Base-by-base conservation (phyloP, 768 basidiomycete species). In the Naganishia friedmannii region DNA sequence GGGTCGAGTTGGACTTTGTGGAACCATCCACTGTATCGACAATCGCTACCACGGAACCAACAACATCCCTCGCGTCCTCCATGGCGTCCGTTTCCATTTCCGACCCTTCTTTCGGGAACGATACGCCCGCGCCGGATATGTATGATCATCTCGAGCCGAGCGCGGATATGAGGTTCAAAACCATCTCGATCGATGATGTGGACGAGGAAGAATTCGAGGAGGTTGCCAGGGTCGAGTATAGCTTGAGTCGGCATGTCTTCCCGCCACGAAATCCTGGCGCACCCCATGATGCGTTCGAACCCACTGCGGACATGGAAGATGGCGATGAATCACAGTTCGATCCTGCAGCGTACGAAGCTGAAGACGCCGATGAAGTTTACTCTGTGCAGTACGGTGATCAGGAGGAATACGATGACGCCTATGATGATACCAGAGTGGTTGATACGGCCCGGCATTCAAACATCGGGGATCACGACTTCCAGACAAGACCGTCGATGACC, bases 261-360 rank as follows among this genome's bases (percentile, higher is more conserved):
- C 60, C 60, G 32, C 60, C 60, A 26, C 60, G 60, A 4, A 23
- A 42, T 39, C 1, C 31, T 15, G 34, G 17, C 3, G 13, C 60
- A 12, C 23, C 39, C 8, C 9, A 2, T 42, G 1, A 29, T 45
- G 23, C 42, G 3, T 31, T 26, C 5, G 23, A 39, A n/a, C 39
- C 42, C 7, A 9, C 21, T 2, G 23, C 17, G 23, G 39, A 63
- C 4, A 19, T 5, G 48, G 70, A 58, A 34, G 53, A 67, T 29
- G n/a, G 4, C n/a, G 48, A 51, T n/a, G 48, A 23, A 23, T n/a
- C 48, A 26, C 54, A 29, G 17, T 72, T 72, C 68, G 71, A 72
- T 57, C 67, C 66, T 21, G 10, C 56, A 3, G 71, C 71, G 1
- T 72, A 72, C 46, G 67, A 72, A 32, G 51, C 57, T 31, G 71